Base-by-base conservation (phyloP, 1,284 basidiomycete genomes). In the Rhizoctonia solani region DNA sequence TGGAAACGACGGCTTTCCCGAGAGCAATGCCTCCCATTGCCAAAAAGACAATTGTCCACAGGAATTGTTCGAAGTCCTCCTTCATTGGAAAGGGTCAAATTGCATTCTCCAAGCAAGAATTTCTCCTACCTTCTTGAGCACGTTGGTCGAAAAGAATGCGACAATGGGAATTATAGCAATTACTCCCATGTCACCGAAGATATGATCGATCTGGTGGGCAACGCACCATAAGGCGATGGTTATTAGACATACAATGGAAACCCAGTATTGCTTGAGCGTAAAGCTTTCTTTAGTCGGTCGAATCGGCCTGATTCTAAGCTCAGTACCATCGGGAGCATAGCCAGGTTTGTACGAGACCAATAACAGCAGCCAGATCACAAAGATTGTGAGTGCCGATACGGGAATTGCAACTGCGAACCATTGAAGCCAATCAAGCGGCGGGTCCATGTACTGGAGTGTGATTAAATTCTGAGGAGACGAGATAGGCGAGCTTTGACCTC, bases 21-120 rank as follows among this genome's bases (percentile, higher is more conserved):
- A 98, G 85, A 0, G 95, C 93, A 58, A 98, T 96, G 37, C 97
- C 96, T 19, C 97, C 96, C 96, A 99, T 99, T n/a, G 94, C 94
- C 61, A 95, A 81, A 79, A 94, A 79, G 21, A 96, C 93, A 70
- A 97, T 95, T 0, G 90, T 90, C 94, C 94, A 97, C 69, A 90
- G 83, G 79, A 95, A 95, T 73, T 91, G 90, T 74, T 95, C 94
- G 77, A 97, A 97, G 78, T 97, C 94, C 73, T 95, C 92, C 92
- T 94, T 75, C 46, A 67, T 44, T n/a, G 19, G 4, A 37, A 19
- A 54, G 37, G 54, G 11, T 27, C 41, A 59, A 70, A 5, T 34
- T 21, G n/a, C 27, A 23, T 56, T 54, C 68, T 56, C 41, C 11
- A 52, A 13, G 53, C 37, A 30, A 29, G 67, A 29, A 50, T 6